Conservation (phyloP, 495 filamentous ascomycete genomes). For the Tetracladium marchalianum region DNA sequence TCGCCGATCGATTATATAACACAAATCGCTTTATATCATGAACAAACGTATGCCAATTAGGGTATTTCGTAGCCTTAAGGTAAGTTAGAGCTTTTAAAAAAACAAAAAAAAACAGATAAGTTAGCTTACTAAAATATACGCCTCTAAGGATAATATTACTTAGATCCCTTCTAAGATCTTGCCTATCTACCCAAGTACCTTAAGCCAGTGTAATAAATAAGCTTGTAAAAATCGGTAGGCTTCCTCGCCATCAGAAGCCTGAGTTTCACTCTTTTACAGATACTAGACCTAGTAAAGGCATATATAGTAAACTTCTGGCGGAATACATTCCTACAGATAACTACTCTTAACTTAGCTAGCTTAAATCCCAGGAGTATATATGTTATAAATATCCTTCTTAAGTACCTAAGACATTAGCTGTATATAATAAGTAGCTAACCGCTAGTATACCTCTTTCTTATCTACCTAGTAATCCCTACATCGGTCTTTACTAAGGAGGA, state of each 20-base stretch:
- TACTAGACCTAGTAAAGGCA: slow-evolving; percentile 8
- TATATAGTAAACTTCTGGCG: slow-evolving; percentile 16
- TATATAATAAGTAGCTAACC: slow-evolving; percentile 26
- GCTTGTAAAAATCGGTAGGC: slow-evolving; percentile 5
- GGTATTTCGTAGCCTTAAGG: not conserved
- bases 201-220: slow-evolving; percentile 7
- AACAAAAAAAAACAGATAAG: slow-evolving; percentile 2
- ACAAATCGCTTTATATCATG: slow-evolving; percentile 28
- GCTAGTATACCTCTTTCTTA: slow-evolving; percentile 24
- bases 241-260: not conserved
- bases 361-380: slow-evolving; percentile 23
- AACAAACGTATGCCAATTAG: slow-evolving; percentile 15
- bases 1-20: slow-evolving; percentile 13
- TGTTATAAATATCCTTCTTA: slow-evolving; percentile 29
- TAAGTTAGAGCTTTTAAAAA: not conserved
- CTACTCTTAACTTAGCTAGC: slow-evolving; percentile 13
- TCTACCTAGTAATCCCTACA: slow-evolving; percentile 30
- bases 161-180: slow-evolving; percentile 9
- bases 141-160: slow-evolving; percentile 6
- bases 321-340: slow-evolving; percentile 12
- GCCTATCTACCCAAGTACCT: slow-evolving; percentile 3
- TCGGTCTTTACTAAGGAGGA: slow-evolving; percentile 29
- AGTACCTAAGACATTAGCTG: slow-evolving; percentile 23
- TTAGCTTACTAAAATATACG: slow-evolving; percentile 6
- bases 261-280: slow-evolving; percentile 1